phyloP scores from a whole-genome alignment of 345 rosid species.

The Rhodamnia rubescens region DNA sequence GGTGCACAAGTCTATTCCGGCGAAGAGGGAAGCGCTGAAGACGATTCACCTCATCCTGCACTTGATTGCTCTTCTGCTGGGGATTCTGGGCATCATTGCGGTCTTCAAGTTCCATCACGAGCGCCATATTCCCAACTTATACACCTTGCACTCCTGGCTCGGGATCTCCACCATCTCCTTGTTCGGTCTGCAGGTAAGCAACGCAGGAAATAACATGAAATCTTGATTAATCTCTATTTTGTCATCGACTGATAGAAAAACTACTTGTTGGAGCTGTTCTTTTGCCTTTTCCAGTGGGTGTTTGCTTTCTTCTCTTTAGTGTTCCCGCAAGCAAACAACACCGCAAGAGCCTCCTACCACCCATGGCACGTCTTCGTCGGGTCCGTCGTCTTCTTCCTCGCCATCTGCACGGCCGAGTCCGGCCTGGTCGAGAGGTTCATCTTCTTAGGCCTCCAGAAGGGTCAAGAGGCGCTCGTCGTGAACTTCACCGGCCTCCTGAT shows the following conservation, averaged over 20 bases:
- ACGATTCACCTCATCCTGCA: constrained; percentile 23
- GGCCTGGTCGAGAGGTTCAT: constrained; percentile 22
- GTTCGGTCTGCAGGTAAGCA: constrained; percentile 26
- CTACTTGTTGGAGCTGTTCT: neutral
- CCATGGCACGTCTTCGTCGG: constrained; percentile 47
- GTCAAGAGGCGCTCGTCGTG: constrained; percentile 28
- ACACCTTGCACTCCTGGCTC: constrained; percentile 41
- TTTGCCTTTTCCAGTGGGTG: constrained; percentile 17
- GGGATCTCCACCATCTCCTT: constrained; percentile 44
- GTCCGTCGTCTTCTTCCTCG: constrained; percentile 22
- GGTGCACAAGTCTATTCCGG: constrained; percentile 40
- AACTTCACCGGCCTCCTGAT: constrained; percentile 39
- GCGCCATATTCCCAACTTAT: constrained; percentile 1
- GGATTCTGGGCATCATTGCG: constrained; percentile 25
- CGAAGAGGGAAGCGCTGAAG: constrained; percentile 13
- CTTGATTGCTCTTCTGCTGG: constrained; percentile 24
- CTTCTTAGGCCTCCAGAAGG: neutral
- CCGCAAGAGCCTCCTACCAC: constrained; percentile 16
- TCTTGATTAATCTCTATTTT: neutral
- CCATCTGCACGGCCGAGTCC: constrained; percentile 29
- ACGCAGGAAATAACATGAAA: neutral
- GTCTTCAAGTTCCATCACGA: constrained; percentile 34
- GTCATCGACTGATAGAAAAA: neutral
- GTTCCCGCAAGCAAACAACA: constrained; percentile 21
- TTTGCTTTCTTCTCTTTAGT: constrained; percentile 30